Base-by-base conservation (phyloP, 495 filamentous ascomycete species). In the Aspergillus baeticus region DNA sequence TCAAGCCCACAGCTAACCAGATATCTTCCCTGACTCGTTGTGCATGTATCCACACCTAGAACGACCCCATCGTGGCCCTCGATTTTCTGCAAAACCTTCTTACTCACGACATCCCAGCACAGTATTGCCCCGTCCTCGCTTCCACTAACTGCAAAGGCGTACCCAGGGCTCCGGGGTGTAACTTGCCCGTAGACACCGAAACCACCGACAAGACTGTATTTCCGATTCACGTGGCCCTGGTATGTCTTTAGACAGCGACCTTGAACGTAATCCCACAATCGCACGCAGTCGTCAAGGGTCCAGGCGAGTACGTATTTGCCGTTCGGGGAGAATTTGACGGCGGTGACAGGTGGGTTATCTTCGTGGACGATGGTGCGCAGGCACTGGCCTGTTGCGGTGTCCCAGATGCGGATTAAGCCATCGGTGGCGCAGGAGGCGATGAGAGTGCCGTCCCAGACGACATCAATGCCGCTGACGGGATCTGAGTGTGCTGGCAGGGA, bases 311-410 rank as follows among this genome's bases (percentile, higher is more conserved):
- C 85, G 70, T 88, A 96, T 45, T 88, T 90, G 20, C 94, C 92
- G 64, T 98, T 98, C 3, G 95, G 94, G 36, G 87, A 87, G 73
- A 98, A 98, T 60, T 87, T 86, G 29, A 96, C 94, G 35, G 84
- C 86, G n/a, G 89, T 90, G 0, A 96, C 91, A 10, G 92, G 84
- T 1, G 91, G 89, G 68, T 96, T 96, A 71, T 98, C 95, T 73
- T 97, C 94, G 77, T 97, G 90, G 5, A 98, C 90, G 6, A 98
- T 78, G 0, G 94, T 98, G 23, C 90, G 84, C 11, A 98, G 80
- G 76, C 94, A 98, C 72, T 98, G 95, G 5, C 95, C 95, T 15
- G 93, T 96, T 29, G 86, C 84, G 5, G 95, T 96, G 64, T 98
- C 94, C 94, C 94, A 98, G 51, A 98, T 85, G 34, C 94, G 69